phyloP scores from a whole-genome alignment of 768 basidiomycete species.

The Leucocoprinus sp. region DNA sequence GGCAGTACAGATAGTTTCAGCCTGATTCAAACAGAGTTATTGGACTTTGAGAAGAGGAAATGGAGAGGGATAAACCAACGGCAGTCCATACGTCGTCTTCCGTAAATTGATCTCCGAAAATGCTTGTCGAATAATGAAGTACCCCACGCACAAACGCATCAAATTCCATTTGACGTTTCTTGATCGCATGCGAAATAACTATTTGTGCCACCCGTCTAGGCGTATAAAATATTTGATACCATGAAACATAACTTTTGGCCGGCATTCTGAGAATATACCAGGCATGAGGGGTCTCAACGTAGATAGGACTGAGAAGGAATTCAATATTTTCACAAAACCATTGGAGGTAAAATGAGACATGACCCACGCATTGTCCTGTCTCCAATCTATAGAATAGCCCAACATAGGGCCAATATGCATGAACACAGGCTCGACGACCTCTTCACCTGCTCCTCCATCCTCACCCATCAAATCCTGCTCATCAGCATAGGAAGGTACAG shows the following conservation, averaged over 20 bases:
- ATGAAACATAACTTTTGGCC: slow-evolving; percentile 32
- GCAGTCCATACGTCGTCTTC: slow-evolving; percentile 25
- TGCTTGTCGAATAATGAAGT: slow-evolving; percentile 26
- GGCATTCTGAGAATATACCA: slow-evolving; percentile 54
- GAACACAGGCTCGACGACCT: slow-evolving; percentile 28
- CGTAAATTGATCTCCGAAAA: slow-evolving; percentile 26
- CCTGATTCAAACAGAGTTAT: slow-evolving; percentile 14
- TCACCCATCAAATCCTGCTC: slow-evolving; percentile 43
- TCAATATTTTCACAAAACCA: background rate
- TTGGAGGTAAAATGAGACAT: background rate
- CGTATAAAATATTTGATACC: slow-evolving; percentile 41
- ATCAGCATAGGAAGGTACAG: slow-evolving; percentile 31
- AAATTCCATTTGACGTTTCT: slow-evolving; percentile 22
- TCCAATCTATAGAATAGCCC: slow-evolving; percentile 44
- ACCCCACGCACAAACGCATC: slow-evolving; percentile 24
- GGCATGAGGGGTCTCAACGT: slow-evolving; percentile 54
- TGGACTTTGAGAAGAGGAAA: background rate
- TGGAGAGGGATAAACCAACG: slow-evolving; percentile 17
- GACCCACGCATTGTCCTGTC: slow-evolving; percentile 41
- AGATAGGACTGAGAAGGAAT: slow-evolving; percentile 36
- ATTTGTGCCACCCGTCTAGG: slow-evolving; percentile 45
- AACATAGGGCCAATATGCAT: slow-evolving; percentile 42
- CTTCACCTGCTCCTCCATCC: slow-evolving; percentile 48
- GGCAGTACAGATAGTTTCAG: slow-evolving; percentile 23
- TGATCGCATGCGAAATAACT: slow-evolving; percentile 28